A percentile compares a stretch with the other conserved stretches of the same genome.
Conservation (phyloP, 2,329 filamentous ascomycete species). For the Apiospora pterosperma region DNA sequence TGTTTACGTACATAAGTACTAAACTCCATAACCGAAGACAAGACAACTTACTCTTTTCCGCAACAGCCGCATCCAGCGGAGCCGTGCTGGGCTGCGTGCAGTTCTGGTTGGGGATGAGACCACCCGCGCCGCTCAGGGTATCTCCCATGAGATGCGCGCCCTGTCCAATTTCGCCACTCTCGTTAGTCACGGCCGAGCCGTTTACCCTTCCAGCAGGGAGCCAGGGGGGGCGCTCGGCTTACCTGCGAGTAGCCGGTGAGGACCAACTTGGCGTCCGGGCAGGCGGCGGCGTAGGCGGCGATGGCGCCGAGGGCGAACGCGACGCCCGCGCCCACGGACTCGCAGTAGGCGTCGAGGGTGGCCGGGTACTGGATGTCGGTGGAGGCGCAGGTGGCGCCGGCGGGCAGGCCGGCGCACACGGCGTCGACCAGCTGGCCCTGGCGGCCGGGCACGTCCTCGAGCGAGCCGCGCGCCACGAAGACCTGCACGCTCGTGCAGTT, state of each 20-base stretch:
- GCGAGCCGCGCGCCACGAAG: slow-evolving; percentile 2
- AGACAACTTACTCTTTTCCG: neutral
- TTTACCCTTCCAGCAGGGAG: no score
- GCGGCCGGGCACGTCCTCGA: slow-evolving; percentile 1
- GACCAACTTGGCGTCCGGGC: neutral
- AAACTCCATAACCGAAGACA: neutral
- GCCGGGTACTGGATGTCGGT: slow-evolving; percentile 4
- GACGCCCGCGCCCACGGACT: neutral
- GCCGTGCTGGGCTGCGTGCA: neutral
- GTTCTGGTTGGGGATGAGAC: neutral
- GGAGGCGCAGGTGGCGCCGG: neutral
- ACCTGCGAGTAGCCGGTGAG: slow-evolving; percentile 1
- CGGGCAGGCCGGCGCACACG: neutral
- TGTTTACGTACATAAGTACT: neutral
- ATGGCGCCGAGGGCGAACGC: neutral
- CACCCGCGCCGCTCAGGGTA: neutral
- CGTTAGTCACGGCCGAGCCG: neutral
- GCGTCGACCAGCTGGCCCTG: slow-evolving; percentile 3
- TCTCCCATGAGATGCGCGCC: slow-evolving; percentile 3
- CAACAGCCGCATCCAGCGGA: neutral
- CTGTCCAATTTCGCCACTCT: neutral
- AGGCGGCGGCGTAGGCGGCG: neutral
- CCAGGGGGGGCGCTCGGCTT: no score
- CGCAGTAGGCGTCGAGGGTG: slow-evolving; percentile 2
- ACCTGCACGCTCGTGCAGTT: neutral